Evolutionary conservation across 1,139 yeast species (phyloP), one percentile per base, ranked within the genome.

Genomic region (Wickerhamomyces sp.): DNA sequence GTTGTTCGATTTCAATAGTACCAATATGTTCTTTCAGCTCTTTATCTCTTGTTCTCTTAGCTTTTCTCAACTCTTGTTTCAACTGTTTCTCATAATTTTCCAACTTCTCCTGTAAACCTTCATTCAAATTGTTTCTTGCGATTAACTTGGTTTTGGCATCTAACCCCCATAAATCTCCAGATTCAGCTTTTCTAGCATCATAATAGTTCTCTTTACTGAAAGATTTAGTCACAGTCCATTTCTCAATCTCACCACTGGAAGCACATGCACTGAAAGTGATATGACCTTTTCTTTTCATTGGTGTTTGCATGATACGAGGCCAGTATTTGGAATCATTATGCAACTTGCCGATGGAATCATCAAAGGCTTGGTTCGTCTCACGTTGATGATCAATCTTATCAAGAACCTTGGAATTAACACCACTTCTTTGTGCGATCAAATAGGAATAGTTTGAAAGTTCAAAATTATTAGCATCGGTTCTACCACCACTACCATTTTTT

Each of bases 131-230:
- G 9, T 55, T 55, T 36, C 52, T 54, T 9, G 58, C 54, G 20
- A 40, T 29, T 5, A 65, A 56, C 11, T 70, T 76, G 8, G 80
- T 70, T 61, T 89, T 89, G 30, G 81, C 83, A 19, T 77, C 91
- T 36, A 86, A 64, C 0, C 83, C 81, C 97, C 97, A 91, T 37
- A 82, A 61, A 55, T 91, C 99, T n/a, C 96, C 96, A 52, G 78
- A 74, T 25, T 61, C 63, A 0, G 86, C 75, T 56, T 91, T 89
- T 40, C 97, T 70, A 0, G 96, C 96, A 62, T 91, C 97, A 48
- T 86, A 94, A 51, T 87, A 91, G 2, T 68, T 76, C 46, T 78
- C 83, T 47, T 78, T 77, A 11, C 86, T 85, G 38, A 75, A 70
- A 17, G 95, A 79, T 55, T 81, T 84, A 1, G 97, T 84, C 4